Base-by-base conservation (phyloP, 306 rosid species). In the Malus fusca region DNA sequence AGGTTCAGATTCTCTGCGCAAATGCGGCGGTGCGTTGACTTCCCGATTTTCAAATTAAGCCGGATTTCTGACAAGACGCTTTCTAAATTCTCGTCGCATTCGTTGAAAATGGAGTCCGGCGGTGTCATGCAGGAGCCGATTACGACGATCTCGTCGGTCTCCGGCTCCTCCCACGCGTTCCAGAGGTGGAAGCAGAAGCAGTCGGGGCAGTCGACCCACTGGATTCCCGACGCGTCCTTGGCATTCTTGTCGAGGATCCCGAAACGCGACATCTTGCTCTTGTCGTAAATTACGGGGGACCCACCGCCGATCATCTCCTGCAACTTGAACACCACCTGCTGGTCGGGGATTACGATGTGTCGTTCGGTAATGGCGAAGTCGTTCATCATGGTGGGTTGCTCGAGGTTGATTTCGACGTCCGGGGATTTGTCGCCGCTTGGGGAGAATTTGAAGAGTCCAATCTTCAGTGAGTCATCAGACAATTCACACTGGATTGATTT, bases 51-150 rank as follows among this genome's bases (percentile, higher is more conserved):
- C 80, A 95, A 74, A 58, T 95, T 89, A 18, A 95, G 80, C 30
- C 99, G 83, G 15, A 95, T 95, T 72, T 95, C 99, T 0, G 99
- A 90, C 2, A 92, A 61, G 1, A 89, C 87, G 46, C 93, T 88
- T 78, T 92, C 56, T 63, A 95, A 74, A 48, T 65, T 85, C 87
- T 92, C 97, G 0, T 95, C 97, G 17, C 97, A 84, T 83, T 95
- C 97, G 31, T 95, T 95, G 88, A 95, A 95, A 84, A 95, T 90
- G 66, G 99, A 95, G 72, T 94, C 98, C 0, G 98, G 82, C 0
- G 98, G 98, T 3, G 97, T 92, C 98, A 94, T 94, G 86, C 98
- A 94, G 3, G 97, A 92, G 0, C 98, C 98, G 14, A 94, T 90
- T 12, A 94, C 98, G 0, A 94, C 96, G 18, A 94, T 76, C 76